Evolutionary conservation across 2,329 filamentous ascomycete species (phyloP), one percentile per base, ranked within the genome.

Genomic region (Teratosphaeria destructans): DNA sequence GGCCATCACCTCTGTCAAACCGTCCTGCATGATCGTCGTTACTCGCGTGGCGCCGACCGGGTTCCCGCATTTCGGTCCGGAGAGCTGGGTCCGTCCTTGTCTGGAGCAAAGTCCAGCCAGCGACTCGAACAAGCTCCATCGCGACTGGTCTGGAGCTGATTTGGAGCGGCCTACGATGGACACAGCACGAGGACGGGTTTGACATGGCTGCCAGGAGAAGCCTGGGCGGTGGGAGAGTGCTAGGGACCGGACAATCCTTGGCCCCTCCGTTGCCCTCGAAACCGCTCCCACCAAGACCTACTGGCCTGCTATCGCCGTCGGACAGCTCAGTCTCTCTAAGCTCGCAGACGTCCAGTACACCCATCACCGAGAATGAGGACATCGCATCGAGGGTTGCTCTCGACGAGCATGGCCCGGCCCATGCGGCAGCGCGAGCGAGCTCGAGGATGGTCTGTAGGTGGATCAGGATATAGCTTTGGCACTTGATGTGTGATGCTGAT

Each of bases 201-300:
- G 16, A 26, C 3, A 54, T 54, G 53, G 27, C 53, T 32, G 5
- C 27, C 11, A 54, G 27, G 53, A 54, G 88, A 80, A 77, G 75
- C 62, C 83, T 96, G 74, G 93, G 93, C 76, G 92, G 93, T 76
- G 93, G 93, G 74, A 86, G 93, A 78, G 86, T 96, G 71, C 79
- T 96, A 69, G 93, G 93, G 70, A 95, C 83, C 77, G 90, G 90
- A 69, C 90, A 87, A 75, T 85, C 87, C 69, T 84, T 96, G 69
- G 88, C 86, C 67, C 88, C 90, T 69, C 78, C 82, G 64, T 74
- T 77, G 65, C 73, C 76, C 59, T 70, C 73, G n/a, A 49, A 57
- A 59, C 60, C 60, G 60, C 61, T 59, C 58, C 55, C 57, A 57
- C 66, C 69, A 14, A 23, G 27, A 39, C 55, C 75, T 76, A 67